Base-by-base conservation (phyloP, 2,329 filamentous ascomycete species). In the Teratosphaeria nubilosa region DNA sequence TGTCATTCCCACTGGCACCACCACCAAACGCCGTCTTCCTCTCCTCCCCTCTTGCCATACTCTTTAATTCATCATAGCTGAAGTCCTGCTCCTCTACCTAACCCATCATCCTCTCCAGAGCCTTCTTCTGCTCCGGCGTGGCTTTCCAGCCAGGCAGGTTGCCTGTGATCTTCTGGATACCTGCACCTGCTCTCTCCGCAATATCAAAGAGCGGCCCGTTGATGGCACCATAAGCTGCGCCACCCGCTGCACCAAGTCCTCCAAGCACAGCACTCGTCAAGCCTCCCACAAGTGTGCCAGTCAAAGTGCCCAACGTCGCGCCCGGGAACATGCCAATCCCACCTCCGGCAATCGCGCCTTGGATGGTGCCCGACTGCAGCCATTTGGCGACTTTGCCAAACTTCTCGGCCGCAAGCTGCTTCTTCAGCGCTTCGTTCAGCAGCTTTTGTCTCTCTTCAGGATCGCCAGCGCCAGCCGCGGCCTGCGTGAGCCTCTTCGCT, bases 361-460 rank as follows among this genome's bases (percentile, higher is more conserved):
- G 69, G 37, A 69, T 67, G 1, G 66, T 61, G 22, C 68, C 68
- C 25, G 64, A 62, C 24, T 61, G 54, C 31, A 70, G 60, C 52
- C 68, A 70, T 55, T 68, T 70, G 14, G 69, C 69, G 2, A 66
- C 66, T 60, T 71, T 71, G 16, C 69, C 69, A 27, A 68, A 69
- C 0, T 65, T 66, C 52, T 70, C 68, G 32, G 69, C 66, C 32
- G 65, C 65, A 34, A 69, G 60, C 34, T 68, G 58, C 53, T 66
- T 64, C 51, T 68, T 59, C 7, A 71, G 57, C 16, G 68, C 66
- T 56, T 69, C 52, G 25, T 70, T 66, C 27, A 71, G 58, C n/a
- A 71, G 58, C 54, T 69, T 66, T 50, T 71, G 68, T 20, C 69
- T 57, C 51, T 70, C 68, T 13, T 70, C 64, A 0, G 69, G 65